Evolutionary conservation across 1,284 basidiomycete genomes (phyloP).

Genomic region (Tylopilus microsporus): DNA sequence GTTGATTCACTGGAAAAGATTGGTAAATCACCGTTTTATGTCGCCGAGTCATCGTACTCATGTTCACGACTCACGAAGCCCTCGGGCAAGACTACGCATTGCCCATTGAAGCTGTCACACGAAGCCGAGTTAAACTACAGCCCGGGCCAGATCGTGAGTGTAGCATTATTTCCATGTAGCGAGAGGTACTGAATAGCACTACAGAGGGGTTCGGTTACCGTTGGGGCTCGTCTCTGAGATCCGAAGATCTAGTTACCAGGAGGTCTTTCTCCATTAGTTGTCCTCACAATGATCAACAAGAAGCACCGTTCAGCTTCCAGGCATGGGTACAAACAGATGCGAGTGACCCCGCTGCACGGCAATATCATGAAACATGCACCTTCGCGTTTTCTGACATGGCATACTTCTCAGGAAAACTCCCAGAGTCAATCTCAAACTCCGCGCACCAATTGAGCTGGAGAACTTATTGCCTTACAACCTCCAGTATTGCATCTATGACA

Average conservation of each 20-base stretch:
- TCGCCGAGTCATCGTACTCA: constrained; percentile 4
- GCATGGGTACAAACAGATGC: constrained; percentile 82
- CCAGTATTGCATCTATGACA: constrained; percentile 95
- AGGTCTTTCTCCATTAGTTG: constrained; percentile 83
- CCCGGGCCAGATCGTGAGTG: constrained; percentile 89
- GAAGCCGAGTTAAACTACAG: constrained; percentile 80
- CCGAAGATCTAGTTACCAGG: constrained; percentile 84
- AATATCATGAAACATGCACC: constrained; percentile 18
- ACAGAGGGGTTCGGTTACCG: constrained; percentile 91
- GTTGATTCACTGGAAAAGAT: constrained; percentile 83
- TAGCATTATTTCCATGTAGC: constrained; percentile 1
- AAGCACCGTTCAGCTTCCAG: constrained; percentile 95
- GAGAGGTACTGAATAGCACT: constrained; percentile 7
- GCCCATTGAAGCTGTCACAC: constrained; percentile 87
- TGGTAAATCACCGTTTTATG: constrained; percentile 40
- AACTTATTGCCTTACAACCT: constrained; percentile 95
- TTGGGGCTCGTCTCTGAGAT: constrained; percentile 88
- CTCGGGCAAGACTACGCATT: constrained; percentile 88
- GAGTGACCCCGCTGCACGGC: constrained; percentile 61
- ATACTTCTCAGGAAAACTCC: constrained; percentile 71
- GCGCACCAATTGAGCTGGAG: constrained; percentile 96
- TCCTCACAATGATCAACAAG: constrained; percentile 73
- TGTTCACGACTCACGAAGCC: too few relatives aligned
- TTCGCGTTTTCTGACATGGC: constrained; percentile 1
- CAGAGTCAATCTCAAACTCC: constrained; percentile 77